Evolutionary conservation across 306 rosid species (phyloP), one percentile per base, ranked within the genome.

Genomic region (Neltuma alba): DNA sequence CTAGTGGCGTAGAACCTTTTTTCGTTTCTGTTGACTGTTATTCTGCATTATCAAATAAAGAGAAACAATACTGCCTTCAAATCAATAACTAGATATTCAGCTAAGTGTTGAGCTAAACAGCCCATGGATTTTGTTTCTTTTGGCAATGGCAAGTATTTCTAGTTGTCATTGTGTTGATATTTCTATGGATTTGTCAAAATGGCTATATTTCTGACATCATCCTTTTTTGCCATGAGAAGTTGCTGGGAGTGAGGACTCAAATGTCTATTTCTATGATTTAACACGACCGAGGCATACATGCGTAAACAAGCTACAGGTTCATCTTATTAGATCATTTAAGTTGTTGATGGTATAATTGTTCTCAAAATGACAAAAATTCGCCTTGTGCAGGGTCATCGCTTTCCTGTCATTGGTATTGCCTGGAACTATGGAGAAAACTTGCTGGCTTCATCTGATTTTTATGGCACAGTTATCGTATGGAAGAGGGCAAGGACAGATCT

Each of bases 211-310:
- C 80, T 86, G 50, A 90, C 85, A 52, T 72, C 41, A 36, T 71
- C 83, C 65, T 75, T 58, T 58, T 80, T 85, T 57, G 67, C 37
- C 67, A 76, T 79, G 62, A 67, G 85, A 62, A 95, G 99, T 95
- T 81, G 81, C 98, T 66, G 99, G 99, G 85, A 95, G 97, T 83
- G 99, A 95, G 85, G 99, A 95, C 88, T 91, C 98, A 82, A 95
- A 91, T 83, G 99, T 95, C 52, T 95, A 95, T 85, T 95, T 95
- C 91, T 95, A 95, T 60, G 98, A 95, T 86, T 85, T 93, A 66
- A 95, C 99, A 15, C 89, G 95, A 77, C 98, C 99, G 7, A 91
- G 76, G 84, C 91, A 91, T 82, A 91, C 99, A 14, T 95, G 99
- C 77, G 99, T 93, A 72, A 95, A 95, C 97, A 91, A 95, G 92